Conservation (phyloP, 108 stramenopile species). For the Skeletonema tropicum region DNA sequence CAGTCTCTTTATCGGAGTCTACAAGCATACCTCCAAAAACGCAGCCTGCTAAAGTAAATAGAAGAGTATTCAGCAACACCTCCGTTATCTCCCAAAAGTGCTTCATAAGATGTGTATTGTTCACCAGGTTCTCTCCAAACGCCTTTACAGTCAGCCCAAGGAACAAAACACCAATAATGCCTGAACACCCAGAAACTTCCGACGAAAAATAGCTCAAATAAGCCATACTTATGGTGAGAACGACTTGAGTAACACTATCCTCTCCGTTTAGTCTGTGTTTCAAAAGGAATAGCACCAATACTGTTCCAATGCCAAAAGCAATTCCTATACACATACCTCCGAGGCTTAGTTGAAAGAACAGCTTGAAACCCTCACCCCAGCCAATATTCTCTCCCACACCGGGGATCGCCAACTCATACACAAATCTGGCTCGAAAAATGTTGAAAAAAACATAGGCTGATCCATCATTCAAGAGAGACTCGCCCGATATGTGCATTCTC, state of each 20-base stretch:
- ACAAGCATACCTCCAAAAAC: constrained; percentile 4
- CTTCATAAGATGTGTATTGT: constrained; percentile 74
- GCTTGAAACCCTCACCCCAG: constrained; percentile 17
- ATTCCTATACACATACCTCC: constrained; percentile 85
- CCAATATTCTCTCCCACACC: background rate
- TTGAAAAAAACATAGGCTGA: constrained; percentile 75
- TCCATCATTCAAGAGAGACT: constrained; percentile 66
- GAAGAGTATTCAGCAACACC: constrained; percentile 88
- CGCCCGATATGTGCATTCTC: constrained; percentile 6
- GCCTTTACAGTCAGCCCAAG: constrained; percentile 70
- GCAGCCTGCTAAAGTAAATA: constrained; percentile 81
- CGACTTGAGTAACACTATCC: constrained; percentile 84
- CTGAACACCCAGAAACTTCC: constrained; percentile 68
- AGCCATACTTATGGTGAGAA: constrained; percentile 73
- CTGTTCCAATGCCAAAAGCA: constrained; percentile 56
- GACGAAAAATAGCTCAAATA: constrained; percentile 85
- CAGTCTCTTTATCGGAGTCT: constrained; percentile 35
- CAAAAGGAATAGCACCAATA: constrained; percentile 46
- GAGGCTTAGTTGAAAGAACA: constrained; percentile 25
- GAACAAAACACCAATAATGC: constrained; percentile 78
- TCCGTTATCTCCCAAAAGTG: constrained; percentile 82
- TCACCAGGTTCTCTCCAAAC: constrained; percentile 63
- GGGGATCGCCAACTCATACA: constrained; percentile 66
- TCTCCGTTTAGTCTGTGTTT: constrained; percentile 60
- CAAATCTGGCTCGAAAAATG: constrained; percentile 89